Evolutionary conservation across 2,329 filamentous ascomycete genomes (phyloP).

Genomic region (Scedosporium dehoogii): DNA sequence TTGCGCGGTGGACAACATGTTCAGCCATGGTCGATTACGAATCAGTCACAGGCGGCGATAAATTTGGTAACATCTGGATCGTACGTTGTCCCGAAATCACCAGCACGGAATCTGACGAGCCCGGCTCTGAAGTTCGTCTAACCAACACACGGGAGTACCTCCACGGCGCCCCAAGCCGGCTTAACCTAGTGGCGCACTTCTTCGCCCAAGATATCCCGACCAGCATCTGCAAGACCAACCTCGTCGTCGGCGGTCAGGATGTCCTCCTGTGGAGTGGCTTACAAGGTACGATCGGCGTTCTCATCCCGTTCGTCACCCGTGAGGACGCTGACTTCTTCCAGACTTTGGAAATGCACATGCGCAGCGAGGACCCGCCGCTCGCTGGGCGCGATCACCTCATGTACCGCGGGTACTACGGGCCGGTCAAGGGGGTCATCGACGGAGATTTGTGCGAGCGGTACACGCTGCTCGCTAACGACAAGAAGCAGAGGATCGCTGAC

Average conservation of each 20-base stretch:
- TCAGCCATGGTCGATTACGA: conserved; percentile 97
- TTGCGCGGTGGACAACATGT: conserved; percentile 84
- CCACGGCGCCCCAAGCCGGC: conserved; percentile 74
- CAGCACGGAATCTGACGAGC: conserved; percentile 84
- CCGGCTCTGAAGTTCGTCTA: conserved; percentile 78
- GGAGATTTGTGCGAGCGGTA: conserved; percentile 94
- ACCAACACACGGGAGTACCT: conserved; percentile 83
- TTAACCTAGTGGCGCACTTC: conserved; percentile 79
- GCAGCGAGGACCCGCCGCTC: conserved; percentile 76
- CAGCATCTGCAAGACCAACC: conserved; percentile 75
- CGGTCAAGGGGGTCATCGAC: conserved; percentile 93
- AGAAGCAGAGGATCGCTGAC: conserved; percentile 89
- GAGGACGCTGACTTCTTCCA: conserved; percentile 99
- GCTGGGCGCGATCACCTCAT: conserved; percentile 92
- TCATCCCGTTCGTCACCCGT: conserved; percentile 83
- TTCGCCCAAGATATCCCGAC: conserved; percentile 90
- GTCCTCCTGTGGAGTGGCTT: conserved; percentile 89
- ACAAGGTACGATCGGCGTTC: conserved; percentile 86
- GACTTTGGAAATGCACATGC: conserved; percentile 77
- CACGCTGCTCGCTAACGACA: conserved; percentile 71
- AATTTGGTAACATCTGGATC: conserved; percentile 95
- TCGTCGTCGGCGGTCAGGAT: conserved; percentile 86
- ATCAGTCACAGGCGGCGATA: conserved; percentile 87
- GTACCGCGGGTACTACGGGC: conserved; percentile 91
- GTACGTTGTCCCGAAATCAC: conserved; percentile 78